phyloP scores from a whole-genome alignment of 78 protist genomes.

The Planoprotostelium fungivorum region DNA sequence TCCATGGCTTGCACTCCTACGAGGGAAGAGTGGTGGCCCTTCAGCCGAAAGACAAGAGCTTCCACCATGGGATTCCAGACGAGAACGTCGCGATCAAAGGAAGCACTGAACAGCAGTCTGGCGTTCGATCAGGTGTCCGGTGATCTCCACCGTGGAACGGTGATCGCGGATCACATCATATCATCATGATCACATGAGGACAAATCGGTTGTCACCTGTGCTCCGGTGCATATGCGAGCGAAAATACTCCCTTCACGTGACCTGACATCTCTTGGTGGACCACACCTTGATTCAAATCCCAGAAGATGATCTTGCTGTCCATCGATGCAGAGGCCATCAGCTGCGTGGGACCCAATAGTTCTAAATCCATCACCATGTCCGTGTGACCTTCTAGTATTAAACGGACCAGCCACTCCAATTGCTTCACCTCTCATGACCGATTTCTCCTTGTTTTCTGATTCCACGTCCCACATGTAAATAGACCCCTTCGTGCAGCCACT shows the following conservation, averaged over 20 bases:
- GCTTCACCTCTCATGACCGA: background rate
- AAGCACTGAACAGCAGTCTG: slow-evolving; percentile 1
- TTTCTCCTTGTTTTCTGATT: background rate
- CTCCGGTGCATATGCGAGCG: background rate
- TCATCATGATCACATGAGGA: background rate
- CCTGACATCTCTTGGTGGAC: background rate
- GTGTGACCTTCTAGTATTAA: background rate
- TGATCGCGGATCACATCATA: too few relatives aligned
- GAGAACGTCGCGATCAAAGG: background rate
- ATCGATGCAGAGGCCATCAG: slow-evolving; percentile 2
- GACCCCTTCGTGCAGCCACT: background rate
- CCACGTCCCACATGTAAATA: background rate
- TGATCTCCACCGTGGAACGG: too few relatives aligned
- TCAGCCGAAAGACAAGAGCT: background rate
- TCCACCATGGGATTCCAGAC: slow-evolving; percentile 2
- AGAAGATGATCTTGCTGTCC: background rate
- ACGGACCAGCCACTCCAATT: background rate
- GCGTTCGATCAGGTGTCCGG: background rate
- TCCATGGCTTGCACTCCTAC: background rate
- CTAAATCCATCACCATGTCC: background rate
- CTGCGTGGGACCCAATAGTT: background rate
- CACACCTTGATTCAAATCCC: background rate
- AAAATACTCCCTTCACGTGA: slow-evolving; percentile 1
- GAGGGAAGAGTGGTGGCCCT: slow-evolving; percentile 1
- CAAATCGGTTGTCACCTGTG: background rate